phyloP scores from a whole-genome alignment of 2,329 filamentous ascomycete genomes.

The Neoscytalidium dimidiatum region DNA sequence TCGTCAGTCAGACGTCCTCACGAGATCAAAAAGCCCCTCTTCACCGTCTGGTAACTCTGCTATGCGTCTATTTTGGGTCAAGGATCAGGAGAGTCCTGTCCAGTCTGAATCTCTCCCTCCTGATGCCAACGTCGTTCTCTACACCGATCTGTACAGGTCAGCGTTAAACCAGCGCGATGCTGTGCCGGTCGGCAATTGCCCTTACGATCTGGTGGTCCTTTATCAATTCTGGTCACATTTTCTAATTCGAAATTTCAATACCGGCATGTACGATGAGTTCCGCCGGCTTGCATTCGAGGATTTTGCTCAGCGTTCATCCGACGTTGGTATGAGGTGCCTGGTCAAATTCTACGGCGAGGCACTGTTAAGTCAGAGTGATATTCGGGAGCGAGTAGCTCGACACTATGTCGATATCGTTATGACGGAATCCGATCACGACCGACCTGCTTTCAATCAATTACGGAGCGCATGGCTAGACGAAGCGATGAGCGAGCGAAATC shows the following conservation, averaged over 20 bases:
- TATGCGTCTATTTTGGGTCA: slow-evolving; percentile 50
- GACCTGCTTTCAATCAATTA: slow-evolving; percentile 54
- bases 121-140: slow-evolving; percentile 51
- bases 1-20: slow-evolving; percentile 19
- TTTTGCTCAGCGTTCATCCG: slow-evolving; percentile 51
- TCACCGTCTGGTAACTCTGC: slow-evolving; percentile 21
- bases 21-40: slow-evolving; percentile 27
- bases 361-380: slow-evolving; percentile 52
- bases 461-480: slow-evolving; percentile 57
- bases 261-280: slow-evolving; percentile 75
- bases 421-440: slow-evolving; percentile 45
- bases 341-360: slow-evolving; percentile 66
- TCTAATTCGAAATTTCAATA: slow-evolving; percentile 72
- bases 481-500: slow-evolving; percentile 56
- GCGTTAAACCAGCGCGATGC: slow-evolving; percentile 52
- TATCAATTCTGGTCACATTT: slow-evolving; percentile 78
- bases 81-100: slow-evolving; percentile 48
- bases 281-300: slow-evolving; percentile 67
- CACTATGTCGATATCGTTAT: slow-evolving; percentile 59
- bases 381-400: slow-evolving; percentile 55
- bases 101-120: slow-evolving; percentile 41
- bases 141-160: slow-evolving; percentile 50
- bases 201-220: slow-evolving; percentile 64
- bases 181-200: slow-evolving; percentile 46
- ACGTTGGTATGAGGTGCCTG: slow-evolving; percentile 62